Percentiles rank a stretch among this genome's conserved stretches.
phyloP scores from a whole-genome alignment of 1,284 basidiomycete species.

The Ganoderma resinaceum region DNA sequence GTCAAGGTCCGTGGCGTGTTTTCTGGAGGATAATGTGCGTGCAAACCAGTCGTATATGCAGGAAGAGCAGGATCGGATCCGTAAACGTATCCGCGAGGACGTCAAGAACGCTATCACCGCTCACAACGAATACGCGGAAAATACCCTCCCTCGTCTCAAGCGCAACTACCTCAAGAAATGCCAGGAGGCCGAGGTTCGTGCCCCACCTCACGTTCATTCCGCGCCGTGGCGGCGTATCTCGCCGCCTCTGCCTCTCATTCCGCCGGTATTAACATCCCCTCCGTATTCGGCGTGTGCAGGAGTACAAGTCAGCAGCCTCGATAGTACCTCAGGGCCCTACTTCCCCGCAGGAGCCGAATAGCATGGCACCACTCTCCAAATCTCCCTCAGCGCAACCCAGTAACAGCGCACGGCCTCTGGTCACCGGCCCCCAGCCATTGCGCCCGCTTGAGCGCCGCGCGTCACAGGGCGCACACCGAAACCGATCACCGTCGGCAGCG shows the following conservation, averaged over 20 bases:
- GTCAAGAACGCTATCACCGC: conserved; percentile 75
- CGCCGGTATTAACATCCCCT: neutral
- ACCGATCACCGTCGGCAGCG: conserved; percentile 68
- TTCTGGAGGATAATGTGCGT: conserved; percentile 2
- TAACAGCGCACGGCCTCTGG: conserved; percentile 47
- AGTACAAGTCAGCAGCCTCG: conserved; percentile 63
- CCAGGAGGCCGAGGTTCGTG: conserved; percentile 78
- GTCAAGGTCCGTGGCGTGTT: conserved; percentile 61
- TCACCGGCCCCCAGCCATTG: conserved; percentile 74
- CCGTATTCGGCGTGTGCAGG: conserved; percentile 47
- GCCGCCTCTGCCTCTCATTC: neutral
- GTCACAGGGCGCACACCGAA: conserved; percentile 66
- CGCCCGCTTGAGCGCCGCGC: conserved; percentile 75
- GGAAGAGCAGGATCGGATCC: conserved; percentile 88
- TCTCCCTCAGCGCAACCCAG: conserved; percentile 42
- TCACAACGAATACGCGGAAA: conserved; percentile 83
- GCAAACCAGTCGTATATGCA: conserved; percentile 38
- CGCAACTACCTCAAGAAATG: conserved; percentile 81
- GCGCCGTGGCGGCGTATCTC: neutral
- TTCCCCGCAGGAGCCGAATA: conserved; percentile 35
- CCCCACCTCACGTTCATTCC: neutral
- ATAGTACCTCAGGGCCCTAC: conserved; percentile 35
- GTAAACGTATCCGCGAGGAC: conserved; percentile 90
- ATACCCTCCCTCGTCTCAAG: conserved; percentile 79
- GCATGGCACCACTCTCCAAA: conserved; percentile 38